Conservation (phyloP, 306 rosid species). For the Oxytropis ochrocephala region DNA sequence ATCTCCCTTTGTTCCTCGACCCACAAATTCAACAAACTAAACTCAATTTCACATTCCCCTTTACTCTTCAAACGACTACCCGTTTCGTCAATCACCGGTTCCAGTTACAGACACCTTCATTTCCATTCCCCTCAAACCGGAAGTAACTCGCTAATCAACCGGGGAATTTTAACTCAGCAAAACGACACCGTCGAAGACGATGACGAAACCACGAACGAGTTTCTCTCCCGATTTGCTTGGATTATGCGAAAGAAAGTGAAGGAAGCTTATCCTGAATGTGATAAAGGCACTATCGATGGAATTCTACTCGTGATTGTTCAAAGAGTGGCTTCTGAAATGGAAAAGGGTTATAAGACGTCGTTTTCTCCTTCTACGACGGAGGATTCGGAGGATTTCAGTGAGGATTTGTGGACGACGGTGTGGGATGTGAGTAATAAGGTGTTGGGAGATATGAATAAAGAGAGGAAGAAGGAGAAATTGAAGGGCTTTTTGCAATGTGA, state of each 20-base stretch:
- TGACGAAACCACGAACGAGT: constrained; percentile 53
- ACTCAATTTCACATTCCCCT: constrained; percentile 24
- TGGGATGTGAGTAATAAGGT: constrained; percentile 88
- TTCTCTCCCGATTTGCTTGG: constrained; percentile 76
- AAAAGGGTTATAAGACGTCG: constrained; percentile 26
- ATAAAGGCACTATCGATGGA: constrained; percentile 50
- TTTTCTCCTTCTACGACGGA: neutral
- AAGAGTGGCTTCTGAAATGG: constrained; percentile 60
- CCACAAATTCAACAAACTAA: constrained; percentile 28
- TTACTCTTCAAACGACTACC: constrained; percentile 5
- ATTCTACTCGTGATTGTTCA: constrained; percentile 62
- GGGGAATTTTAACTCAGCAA: neutral
- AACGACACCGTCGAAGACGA: constrained; percentile 14
- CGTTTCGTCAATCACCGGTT: neutral
- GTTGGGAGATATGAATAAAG: constrained; percentile 72
- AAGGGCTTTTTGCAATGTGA: constrained; percentile 66
- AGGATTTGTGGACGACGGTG: constrained; percentile 84
- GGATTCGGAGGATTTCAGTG: constrained; percentile 54
- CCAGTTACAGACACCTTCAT: constrained; percentile 27
- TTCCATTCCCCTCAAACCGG: constrained; percentile 12
- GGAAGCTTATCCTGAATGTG: constrained; percentile 40
- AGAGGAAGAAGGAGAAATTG: constrained; percentile 69
- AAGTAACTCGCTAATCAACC: constrained; percentile 9
- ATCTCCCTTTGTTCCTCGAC: constrained; percentile 19
- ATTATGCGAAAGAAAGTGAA: constrained; percentile 53